Evolutionary conservation across 345 rosid genomes (phyloP).

Genomic region (Pugionium cornutum): DNA sequence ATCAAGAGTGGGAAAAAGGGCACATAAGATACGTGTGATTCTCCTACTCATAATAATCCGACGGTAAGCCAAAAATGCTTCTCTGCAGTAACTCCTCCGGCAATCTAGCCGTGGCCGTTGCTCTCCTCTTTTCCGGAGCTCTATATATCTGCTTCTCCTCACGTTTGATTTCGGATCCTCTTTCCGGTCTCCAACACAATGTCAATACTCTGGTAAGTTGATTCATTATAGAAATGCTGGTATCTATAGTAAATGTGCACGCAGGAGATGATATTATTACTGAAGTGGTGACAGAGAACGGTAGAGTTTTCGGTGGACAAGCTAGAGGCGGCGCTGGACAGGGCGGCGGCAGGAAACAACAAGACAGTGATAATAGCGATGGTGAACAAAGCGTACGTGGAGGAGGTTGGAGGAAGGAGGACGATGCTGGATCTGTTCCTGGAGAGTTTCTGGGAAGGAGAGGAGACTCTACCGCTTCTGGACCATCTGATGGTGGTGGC

Average conservation of each 20-base stretch:
- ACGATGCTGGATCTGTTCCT: conserved; percentile 74
- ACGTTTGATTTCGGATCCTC: conserved; percentile 30
- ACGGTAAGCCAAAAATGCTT: conserved; percentile 34
- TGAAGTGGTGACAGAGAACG: neutral
- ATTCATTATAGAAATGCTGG: no score
- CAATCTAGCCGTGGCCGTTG: conserved; percentile 21
- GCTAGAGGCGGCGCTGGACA: conserved; percentile 45
- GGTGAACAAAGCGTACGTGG: conserved; percentile 70
- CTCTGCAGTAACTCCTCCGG: conserved; percentile 24
- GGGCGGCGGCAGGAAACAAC: conserved; percentile 61
- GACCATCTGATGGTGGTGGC: conserved; percentile 60
- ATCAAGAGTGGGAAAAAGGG: no score
- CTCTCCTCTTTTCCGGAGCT: conserved; percentile 44
- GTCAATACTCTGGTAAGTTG: conserved; percentile 35
- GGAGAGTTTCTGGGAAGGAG: conserved; percentile 80
- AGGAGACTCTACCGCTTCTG: conserved; percentile 52
- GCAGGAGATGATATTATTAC: no score
- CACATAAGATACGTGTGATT: neutral
- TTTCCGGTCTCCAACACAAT: conserved; percentile 11
- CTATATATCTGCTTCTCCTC: conserved; percentile 44
- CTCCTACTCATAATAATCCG: neutral
- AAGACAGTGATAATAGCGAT: conserved; percentile 62
- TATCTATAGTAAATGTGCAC: no score
- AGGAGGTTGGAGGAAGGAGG: conserved; percentile 42
- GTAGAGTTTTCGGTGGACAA: conserved; percentile 43